Percentiles rank a stretch among this genome's conserved stretches.
Evolutionary conservation across 2,329 filamentous ascomycete species (phyloP).

Genomic region (Apiospora marii): DNA sequence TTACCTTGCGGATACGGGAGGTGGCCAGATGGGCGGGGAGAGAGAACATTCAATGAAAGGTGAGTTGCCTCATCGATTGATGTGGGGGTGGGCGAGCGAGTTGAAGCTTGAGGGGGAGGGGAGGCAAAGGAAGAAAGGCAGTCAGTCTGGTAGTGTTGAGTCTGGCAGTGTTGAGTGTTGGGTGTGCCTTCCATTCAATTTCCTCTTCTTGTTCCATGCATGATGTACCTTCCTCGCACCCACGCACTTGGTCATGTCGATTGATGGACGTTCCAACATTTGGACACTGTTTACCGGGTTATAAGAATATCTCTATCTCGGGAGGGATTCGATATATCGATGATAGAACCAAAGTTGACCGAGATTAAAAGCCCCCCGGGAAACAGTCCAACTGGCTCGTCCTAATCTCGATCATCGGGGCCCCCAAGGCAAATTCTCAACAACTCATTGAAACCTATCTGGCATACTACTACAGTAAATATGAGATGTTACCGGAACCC

Average conservation of each 20-base stretch:
- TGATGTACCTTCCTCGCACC: background rate
- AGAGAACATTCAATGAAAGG: background rate
- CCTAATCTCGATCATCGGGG: conserved; percentile 11
- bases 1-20: background rate
- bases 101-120: background rate
- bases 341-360: background rate
- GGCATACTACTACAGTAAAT: background rate
- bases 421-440: background rate
- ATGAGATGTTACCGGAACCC: background rate
- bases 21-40: background rate
- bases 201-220: conserved; percentile 3
- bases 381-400: background rate
- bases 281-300: background rate
- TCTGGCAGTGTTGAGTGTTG: background rate
- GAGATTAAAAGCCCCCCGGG: background rate
- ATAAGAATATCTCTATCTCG: background rate
- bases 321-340: background rate
- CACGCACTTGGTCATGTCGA: too few relatives aligned
- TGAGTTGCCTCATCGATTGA: background rate
- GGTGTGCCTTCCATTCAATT: conserved; percentile 4
- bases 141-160: background rate
- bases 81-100: background rate
- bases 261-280: too few relatives aligned
- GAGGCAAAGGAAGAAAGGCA: background rate
- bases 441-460: conserved; percentile 3